phyloP scores from a whole-genome alignment of 352 stramenopile genomes.

The Globisporangium carolinianum region DNA sequence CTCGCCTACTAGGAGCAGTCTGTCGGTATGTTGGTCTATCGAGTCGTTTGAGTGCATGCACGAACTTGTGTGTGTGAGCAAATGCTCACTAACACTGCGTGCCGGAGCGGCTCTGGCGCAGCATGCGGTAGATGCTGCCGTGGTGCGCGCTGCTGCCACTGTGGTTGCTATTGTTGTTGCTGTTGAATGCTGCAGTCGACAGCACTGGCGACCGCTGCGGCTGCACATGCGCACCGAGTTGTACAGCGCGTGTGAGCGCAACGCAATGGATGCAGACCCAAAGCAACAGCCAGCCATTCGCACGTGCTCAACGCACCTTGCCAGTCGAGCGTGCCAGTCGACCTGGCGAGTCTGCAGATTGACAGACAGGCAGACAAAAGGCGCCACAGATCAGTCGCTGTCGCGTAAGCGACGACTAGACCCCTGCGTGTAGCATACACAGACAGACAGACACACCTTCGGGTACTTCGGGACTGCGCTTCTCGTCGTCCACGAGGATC shows the following conservation, averaged over 20 bases:
- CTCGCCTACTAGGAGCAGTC: too few species aligned
- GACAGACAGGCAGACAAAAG: neutral
- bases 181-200: neutral
- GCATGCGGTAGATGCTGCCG: constrained; percentile 67
- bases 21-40: too few species aligned
- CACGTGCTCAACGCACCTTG: neutral
- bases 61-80: neutral
- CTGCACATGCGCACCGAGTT: neutral
- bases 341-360: neutral
- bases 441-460: constrained; percentile 8
- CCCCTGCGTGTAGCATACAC: neutral
- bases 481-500: constrained; percentile 42
- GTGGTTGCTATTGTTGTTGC: constrained; percentile 6
- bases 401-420: too few species aligned
- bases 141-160: constrained; percentile 31
- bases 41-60: neutral
- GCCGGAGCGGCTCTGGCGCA: constrained; percentile 17
- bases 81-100: neutral
- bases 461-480: constrained; percentile 17
- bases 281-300: neutral
- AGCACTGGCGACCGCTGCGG: neutral
- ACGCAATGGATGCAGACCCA: neutral
- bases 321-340: neutral
- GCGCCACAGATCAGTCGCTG: too few species aligned
- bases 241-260: too few species aligned